phyloP scores from a whole-genome alignment of 495 filamentous ascomycete species.

The Recurvomyces mirabilis region DNA sequence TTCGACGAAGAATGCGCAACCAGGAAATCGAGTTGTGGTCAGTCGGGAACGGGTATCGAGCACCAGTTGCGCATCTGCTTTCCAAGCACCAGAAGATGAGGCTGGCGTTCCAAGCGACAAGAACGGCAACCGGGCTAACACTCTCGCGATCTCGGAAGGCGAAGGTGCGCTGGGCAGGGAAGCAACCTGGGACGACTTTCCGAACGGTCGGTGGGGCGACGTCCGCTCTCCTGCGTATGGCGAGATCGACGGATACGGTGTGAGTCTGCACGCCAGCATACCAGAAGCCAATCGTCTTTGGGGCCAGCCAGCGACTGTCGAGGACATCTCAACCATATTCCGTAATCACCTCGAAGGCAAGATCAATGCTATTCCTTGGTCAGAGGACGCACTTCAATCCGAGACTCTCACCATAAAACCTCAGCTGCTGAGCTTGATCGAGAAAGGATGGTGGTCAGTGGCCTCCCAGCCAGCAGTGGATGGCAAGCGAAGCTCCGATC shows the following conservation, averaged over 20 bases:
- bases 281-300: constrained; percentile 70
- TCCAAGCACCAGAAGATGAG: constrained; percentile 54
- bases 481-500: constrained; percentile 60
- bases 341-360: constrained; percentile 65
- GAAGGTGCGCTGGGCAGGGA: constrained; percentile 83
- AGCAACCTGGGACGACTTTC: constrained; percentile 98
- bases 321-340: constrained; percentile 71
- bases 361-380: constrained; percentile 77
- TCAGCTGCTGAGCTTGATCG: constrained; percentile 62
- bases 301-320: constrained; percentile 56
- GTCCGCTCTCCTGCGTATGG: constrained; percentile 67
- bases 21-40: constrained; percentile 76
- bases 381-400: constrained; percentile 72
- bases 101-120: constrained; percentile 50
- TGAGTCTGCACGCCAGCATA: constrained; percentile 70
- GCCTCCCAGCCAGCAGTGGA: constrained; percentile 95
- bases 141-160: constrained; percentile 84
- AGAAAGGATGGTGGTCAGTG: constrained; percentile 88
- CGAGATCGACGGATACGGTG: constrained; percentile 92
- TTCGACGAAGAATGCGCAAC: constrained; percentile 46
- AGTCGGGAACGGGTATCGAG: constrained; percentile 50
- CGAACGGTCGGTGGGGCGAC: constrained; percentile 95
- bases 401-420: constrained; percentile 72
- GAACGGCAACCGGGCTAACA: constrained; percentile 60
- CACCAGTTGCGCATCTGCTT: constrained; percentile 37